Evolutionary conservation across 768 basidiomycete genomes (phyloP), one percentile per base, ranked within the genome.

Genomic region (Obba rivulosa): DNA sequence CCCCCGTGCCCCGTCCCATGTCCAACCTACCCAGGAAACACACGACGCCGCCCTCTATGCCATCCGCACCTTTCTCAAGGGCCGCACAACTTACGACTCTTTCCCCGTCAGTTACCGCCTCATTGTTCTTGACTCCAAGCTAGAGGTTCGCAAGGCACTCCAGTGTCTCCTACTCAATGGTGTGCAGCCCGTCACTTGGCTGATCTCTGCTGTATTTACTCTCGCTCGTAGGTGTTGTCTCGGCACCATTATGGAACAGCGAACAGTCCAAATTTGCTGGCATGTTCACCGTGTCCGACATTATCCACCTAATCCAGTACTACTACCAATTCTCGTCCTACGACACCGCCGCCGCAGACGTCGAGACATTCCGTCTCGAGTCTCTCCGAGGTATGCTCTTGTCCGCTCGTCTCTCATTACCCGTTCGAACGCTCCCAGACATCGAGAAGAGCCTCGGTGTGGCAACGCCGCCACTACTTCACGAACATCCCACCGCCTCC

Each of bases 201-300:
- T 10, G 16, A 14, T 20, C 25, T 25, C 41, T 23, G 18, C 39
- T 22, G 20, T 34, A 31, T 13, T 13, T 5, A 46, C 24, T 34
- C 46, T 46, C 41, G 14, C 44, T 41, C 38, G 7, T 63, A 96
- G 95, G 93, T 53, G 94, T 98, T 51, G 94, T 98, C 18, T 98
- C 96, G 4, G 96, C 96, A 0, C 95, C 96, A 11, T 74, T 99
- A 21, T 99, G 95, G 92, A 95, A 97, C 72, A 95, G 92, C 66
- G 89, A 92, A 55, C 81, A 80, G 51, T 94, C 91, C 4, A 81
- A 75, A 36, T 99, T 99, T 61, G 91, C 92, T 8, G 96, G 96
- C 51, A 98, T 99, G 95, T 87, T 99, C 62, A 99, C 96, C 8
- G 92, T 98, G n/a, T 80, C 92, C 49, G 96, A 99, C 67, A 93